Base-by-base conservation (phyloP, 179 eudicot species). In the Beta lomatogona region DNA sequence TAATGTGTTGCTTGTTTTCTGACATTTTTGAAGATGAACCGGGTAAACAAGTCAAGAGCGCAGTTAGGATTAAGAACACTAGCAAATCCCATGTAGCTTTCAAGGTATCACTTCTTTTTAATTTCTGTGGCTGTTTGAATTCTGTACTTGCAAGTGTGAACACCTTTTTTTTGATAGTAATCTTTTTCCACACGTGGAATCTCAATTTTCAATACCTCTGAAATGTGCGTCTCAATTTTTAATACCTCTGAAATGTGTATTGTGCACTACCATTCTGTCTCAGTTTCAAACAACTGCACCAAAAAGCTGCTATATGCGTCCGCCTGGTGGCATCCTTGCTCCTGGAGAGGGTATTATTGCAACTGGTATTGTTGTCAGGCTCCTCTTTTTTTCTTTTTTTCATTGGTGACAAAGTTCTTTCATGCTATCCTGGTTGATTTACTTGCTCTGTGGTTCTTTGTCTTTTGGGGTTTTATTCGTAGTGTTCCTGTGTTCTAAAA, bases 201-300 rank as follows among this genome's bases (percentile, higher is more conserved):
- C 12, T 4, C 21, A 22, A 25, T 57, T 55, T 54, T 53, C 22
- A 65, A 28, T 44, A 36, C 41, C 63, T 9, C 7, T 18, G 5
- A 44, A 48, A 61, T 28, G 16, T 16, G 3, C 0, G 15, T 21
- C 36, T 59, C 11, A n/a, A 73, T 12, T 28, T 25, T 16, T 11
- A 22, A 22, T 55, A 10, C 81, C 11, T 12, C n/a, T 80, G 74
- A 61, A 53, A 72, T 68, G 12, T 21, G 57, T 82, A 15, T 68
- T 22, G 79, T 86, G 73, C 63, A 65, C 60, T 66, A 9, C 50
- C 45, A 13, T 78, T 25, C 10, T 36, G 48, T 60, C 59, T 78
- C 76, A 93, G 97, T 93, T 93, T 89, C 97, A 93, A 89, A 93
- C 97, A 61, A 91, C 97, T 55, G 97, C 97, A 13, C 97, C 97